phyloP scores from a whole-genome alignment of 2,329 filamentous ascomycete genomes.

The Ramularia collo-cygni region DNA sequence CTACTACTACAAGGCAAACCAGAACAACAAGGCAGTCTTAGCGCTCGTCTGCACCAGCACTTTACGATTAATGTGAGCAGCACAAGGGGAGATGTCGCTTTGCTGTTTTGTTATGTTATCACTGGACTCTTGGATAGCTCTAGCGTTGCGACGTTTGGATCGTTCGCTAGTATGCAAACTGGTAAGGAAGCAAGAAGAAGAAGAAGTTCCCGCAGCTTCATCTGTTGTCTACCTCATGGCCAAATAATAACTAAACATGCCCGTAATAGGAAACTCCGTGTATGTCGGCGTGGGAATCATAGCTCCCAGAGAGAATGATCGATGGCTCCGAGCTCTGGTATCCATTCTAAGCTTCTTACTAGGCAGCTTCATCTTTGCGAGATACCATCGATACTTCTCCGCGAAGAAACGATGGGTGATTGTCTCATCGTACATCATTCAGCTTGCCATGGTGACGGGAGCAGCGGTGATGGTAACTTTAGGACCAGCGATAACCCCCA shows the following conservation, averaged over 20 bases:
- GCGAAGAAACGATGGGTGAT: constrained; percentile 60
- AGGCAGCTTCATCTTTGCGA: constrained; percentile 64
- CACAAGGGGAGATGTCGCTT: constrained; percentile 59
- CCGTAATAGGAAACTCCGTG: constrained; percentile 57
- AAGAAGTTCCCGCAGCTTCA: constrained; percentile 14
- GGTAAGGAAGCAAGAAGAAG: too few species aligned
- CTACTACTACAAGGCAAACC: constrained; percentile 2
- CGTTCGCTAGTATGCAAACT: constrained; percentile 79
- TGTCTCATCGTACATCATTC: constrained; percentile 37
- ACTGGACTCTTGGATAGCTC: constrained; percentile 72
- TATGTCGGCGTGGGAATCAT: constrained; percentile 71
- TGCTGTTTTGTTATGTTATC: constrained; percentile 67
- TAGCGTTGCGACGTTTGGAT: constrained; percentile 68
- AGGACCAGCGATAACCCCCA: constrained; percentile 18
- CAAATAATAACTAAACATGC: too few species aligned
- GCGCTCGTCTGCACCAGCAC: constrained; percentile 22
- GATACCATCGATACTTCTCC: constrained; percentile 58
- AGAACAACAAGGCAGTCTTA: background rate
- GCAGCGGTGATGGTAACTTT: constrained; percentile 40
- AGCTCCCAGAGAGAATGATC: constrained; percentile 40
- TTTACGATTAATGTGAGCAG: constrained; percentile 49
- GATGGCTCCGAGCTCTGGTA: constrained; percentile 65
- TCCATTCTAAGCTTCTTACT: constrained; percentile 65
- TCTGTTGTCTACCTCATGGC: background rate
- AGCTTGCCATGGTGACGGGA: constrained; percentile 32